These are phyloP conservation scores for Yarrowia divulgata DNA, from an alignment of 805 yeast species.

Conservation along the genomic window DNA sequence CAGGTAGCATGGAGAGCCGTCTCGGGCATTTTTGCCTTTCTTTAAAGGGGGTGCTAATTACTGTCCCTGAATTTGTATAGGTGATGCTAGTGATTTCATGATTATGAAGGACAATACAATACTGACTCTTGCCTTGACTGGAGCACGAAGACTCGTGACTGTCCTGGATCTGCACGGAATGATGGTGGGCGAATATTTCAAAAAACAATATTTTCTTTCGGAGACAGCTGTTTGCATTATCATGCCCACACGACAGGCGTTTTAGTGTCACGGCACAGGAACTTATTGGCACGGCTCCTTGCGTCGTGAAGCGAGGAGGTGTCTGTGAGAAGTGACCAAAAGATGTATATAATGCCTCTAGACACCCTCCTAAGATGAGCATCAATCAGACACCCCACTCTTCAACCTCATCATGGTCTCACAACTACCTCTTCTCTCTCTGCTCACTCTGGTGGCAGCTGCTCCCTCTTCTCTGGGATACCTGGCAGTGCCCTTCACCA, in stretches of 20 bases:
- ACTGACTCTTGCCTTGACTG: too few relatives aligned
- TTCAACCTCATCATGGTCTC: conserved; percentile 6
- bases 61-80: too few relatives aligned
- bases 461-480: conserved; percentile 22
- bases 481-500: conserved; percentile 27
- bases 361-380: neutral
- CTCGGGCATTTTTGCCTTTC: too few relatives aligned
- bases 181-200: neutral
- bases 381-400: neutral
- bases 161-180: too few relatives aligned
- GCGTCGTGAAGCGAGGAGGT: neutral
- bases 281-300: conserved; percentile 15
- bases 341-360: neutral
- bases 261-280: conserved; percentile 10
- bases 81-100: too few relatives aligned
- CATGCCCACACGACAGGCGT: neutral
- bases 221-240: conserved; percentile 14
- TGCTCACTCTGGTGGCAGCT: conserved; percentile 25
- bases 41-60: too few relatives aligned
- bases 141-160: too few relatives aligned
- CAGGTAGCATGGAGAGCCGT: too few relatives aligned
- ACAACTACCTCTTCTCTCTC: conserved; percentile 16
- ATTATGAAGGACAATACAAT: too few relatives aligned
- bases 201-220: neutral
- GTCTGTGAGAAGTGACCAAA: neutral